phyloP scores from a whole-genome alignment of 2,329 filamentous ascomycete genomes.

The Plenodomus lindquistii region DNA sequence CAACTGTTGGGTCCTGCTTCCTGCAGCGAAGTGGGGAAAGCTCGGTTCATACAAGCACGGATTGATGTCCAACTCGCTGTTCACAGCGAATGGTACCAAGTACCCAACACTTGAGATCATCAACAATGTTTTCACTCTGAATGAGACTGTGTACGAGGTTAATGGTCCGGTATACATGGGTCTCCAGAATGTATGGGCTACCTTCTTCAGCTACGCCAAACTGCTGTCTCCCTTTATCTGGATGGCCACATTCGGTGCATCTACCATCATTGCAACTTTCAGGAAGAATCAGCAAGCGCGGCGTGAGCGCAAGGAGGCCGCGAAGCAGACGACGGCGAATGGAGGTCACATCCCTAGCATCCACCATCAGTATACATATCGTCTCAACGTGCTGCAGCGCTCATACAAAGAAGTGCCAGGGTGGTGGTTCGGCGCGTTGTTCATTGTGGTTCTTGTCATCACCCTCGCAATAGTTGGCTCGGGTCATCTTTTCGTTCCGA shows the following conservation, averaged over 20 bases:
- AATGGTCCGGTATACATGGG: conserved; percentile 62
- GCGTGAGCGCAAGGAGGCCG: conserved; percentile 34
- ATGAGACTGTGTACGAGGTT: conserved; percentile 51
- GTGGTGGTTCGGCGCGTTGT: conserved; percentile 62
- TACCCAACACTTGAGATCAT: conserved; percentile 52
- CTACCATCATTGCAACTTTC: conserved; percentile 53
- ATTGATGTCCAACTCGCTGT: conserved; percentile 63
- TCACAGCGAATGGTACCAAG: conserved; percentile 53
- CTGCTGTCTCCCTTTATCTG: conserved; percentile 63
- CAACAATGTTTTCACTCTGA: conserved; percentile 52
- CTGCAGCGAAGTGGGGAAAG: conserved; percentile 62
- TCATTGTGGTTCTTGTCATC: conserved; percentile 53
- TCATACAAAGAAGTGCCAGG: conserved; percentile 62
- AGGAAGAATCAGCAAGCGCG: conserved; percentile 38
- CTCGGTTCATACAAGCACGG: conserved; percentile 57
- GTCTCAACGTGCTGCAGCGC: conserved; percentile 62
- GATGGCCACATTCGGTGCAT: conserved; percentile 61
- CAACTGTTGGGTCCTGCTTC: conserved; percentile 63
- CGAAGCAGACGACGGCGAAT: conserved; percentile 30
- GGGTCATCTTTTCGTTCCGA: conserved; percentile 60
- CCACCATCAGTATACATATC: conserved; percentile 61
- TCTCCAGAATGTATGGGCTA: conserved; percentile 60
- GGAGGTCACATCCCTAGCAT: conserved; percentile 29
- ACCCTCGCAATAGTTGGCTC: conserved; percentile 57
- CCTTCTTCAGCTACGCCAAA: conserved; percentile 65